Base-by-base conservation (phyloP, 75 land plant species). In the Picea sitchensis region DNA sequence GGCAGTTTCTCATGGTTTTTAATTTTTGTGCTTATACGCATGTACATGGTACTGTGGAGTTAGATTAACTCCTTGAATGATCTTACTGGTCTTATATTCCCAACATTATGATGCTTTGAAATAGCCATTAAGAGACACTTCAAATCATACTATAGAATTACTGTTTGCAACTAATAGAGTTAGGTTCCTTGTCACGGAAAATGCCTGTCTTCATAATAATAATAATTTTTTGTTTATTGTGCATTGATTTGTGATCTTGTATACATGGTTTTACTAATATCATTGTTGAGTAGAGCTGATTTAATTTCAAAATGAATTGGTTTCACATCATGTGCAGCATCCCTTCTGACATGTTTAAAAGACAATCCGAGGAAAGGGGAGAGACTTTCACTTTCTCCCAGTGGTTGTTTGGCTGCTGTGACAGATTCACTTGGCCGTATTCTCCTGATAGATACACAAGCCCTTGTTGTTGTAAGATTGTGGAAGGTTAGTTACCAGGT, bases 391-490 rank as follows among this genome's bases (percentile, higher is more conserved):
- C 80, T 96, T 64, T 91, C 95, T 21, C 95, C 99, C 61, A 88
- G 93, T 87, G 95, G 99, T 73, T 86, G 95, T 79, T 83, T 96
- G 87, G 99, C 95, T 80, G 99, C 99, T n/a, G 85, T 96, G 68
- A 91, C 99, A 51, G 99, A 95, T 89, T 96, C 99, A 61, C 92
- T 96, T 64, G 99, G 99, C 41, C 93, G 98, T 6, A 91, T 96
- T 65, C 84, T 95, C 44, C 83, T 96, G 3, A 75, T 95, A 77
- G 99, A 96, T 83, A 93, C 98, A 47, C 93, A 91, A 74, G 99
- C 99, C 73, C 92, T 92, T 83, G 98, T 95, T 62, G 99, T 93
- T 18, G 93, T 96, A 30, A 90, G 98, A 26, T 71, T 95, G 44
- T 96, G 99, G 99, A 96, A 96, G 99, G 99, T 95, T 67, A 12